Conservation (phyloP, 1,284 basidiomycete species). For the Trametes versicolor region DNA sequence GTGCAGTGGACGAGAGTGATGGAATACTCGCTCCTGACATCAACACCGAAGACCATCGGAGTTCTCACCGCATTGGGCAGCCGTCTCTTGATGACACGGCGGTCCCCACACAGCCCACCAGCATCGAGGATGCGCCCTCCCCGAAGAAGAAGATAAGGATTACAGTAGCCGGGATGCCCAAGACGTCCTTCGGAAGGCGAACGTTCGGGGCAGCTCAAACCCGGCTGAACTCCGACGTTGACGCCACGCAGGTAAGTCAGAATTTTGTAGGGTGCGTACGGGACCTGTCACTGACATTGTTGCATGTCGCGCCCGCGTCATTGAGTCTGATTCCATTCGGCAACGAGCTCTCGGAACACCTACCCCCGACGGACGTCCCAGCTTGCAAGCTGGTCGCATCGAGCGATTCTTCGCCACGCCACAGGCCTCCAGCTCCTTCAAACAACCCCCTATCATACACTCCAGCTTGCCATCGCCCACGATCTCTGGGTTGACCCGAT, state of each 20-base stretch:
- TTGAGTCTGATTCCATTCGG: no score
- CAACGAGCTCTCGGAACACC: no score
- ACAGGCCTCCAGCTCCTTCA: background rate
- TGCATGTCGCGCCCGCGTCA: no score
- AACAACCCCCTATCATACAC: background rate
- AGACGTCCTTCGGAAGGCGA: background rate
- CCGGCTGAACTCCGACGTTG: background rate
- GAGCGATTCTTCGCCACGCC: background rate
- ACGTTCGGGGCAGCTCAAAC: background rate
- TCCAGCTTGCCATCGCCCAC: background rate
- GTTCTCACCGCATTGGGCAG: no score
- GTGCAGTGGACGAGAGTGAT: no score
- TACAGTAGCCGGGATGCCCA: background rate
- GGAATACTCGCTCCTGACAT: no score
- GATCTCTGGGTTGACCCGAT: slow-evolving; percentile 17
- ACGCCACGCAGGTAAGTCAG: background rate
- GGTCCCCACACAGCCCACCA: no score
- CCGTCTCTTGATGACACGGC: no score
- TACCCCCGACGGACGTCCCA: no score
- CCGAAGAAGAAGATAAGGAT: background rate
- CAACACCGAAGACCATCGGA: no score
- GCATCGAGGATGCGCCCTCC: background rate
- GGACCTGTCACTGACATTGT: background rate
- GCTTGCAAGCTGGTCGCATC: background rate
- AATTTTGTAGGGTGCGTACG: no score